Evolutionary conservation across 2,329 filamentous ascomycete species (phyloP).

Genomic region (Claviceps sorghi): DNA sequence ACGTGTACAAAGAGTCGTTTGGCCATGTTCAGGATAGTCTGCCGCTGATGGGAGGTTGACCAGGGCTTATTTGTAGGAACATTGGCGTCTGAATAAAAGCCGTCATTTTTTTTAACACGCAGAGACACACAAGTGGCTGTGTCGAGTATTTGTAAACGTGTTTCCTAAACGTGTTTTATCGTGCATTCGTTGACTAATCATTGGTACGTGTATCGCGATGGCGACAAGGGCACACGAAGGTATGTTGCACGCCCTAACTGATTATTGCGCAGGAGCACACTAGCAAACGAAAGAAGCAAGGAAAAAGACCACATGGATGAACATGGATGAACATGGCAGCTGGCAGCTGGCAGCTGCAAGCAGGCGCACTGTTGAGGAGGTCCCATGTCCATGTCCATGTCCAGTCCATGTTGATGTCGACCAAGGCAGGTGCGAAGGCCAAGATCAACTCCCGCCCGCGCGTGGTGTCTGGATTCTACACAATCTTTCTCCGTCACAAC

Average conservation of each 20-base stretch:
- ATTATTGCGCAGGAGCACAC: background rate
- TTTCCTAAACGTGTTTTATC: too few species aligned
- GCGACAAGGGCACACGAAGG: background rate
- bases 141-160: background rate
- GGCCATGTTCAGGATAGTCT: conserved; percentile 2
- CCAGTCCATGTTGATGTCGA: background rate
- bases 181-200: background rate
- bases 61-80: conserved; percentile 1
- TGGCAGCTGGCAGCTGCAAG: background rate
- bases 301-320: background rate
- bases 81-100: conserved; percentile 6
- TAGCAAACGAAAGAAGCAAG: too few species aligned
- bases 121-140: background rate
- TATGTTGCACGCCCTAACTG: background rate
- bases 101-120: conserved; percentile 2
- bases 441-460: background rate
- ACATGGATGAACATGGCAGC: background rate
- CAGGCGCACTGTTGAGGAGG: too few species aligned
- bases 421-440: background rate
- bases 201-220: background rate
- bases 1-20: conserved; percentile 2
- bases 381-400: too few species aligned
- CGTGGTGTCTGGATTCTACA: background rate
- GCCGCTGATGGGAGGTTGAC: background rate
- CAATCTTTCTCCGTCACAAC: background rate